Percentiles rank a stretch among this genome's conserved stretches.
These are phyloP conservation scores for Jamesozyma rosinii DNA, from an alignment of 805 yeast genomes.

Conservation along the genomic window DNA sequence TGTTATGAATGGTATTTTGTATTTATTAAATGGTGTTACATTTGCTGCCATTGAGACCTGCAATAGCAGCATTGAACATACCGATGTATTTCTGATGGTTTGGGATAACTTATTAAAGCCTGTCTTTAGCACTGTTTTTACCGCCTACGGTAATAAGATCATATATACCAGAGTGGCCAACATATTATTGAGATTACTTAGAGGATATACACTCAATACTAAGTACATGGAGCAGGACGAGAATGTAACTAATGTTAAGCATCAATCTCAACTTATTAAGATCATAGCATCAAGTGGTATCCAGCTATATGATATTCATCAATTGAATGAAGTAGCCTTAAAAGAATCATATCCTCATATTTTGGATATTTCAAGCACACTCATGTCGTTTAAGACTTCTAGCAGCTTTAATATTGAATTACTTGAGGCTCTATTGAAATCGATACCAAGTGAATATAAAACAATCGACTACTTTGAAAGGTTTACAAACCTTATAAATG, in stretches of 20 bases:
- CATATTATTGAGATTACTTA: background rate
- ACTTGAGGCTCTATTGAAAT: slow-evolving; percentile 2
- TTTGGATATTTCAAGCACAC: background rate
- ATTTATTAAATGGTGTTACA: slow-evolving; percentile 13
- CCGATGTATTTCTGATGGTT: slow-evolving; percentile 5
- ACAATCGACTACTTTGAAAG: slow-evolving; percentile 1
- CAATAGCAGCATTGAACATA: background rate
- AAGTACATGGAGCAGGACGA: background rate
- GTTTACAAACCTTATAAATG: background rate
- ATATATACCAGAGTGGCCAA: slow-evolving; percentile 1
- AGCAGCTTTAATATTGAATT: background rate
- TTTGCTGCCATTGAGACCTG: slow-evolving; percentile 8
- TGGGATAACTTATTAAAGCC: slow-evolving; percentile 16
- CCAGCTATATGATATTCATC: slow-evolving; percentile 11
- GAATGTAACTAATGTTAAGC: too few relatives aligned
- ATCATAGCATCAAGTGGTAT: slow-evolving; percentile 22
- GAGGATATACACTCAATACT: background rate
- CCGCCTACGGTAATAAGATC: slow-evolving; percentile 4
- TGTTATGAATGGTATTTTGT: slow-evolving; percentile 12
- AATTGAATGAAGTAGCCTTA: slow-evolving; percentile 2
- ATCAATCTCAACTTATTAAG: slow-evolving; percentile 10
- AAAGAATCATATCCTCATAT: background rate
- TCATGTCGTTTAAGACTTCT: background rate
- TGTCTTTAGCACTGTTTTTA: slow-evolving; percentile 6
- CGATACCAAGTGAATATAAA: slow-evolving; percentile 5